Percentiles rank a stretch among this genome's conserved stretches.
Conservation (phyloP, 176 grass and related monocot genomes). For the Phoenix dactylifera region DNA sequence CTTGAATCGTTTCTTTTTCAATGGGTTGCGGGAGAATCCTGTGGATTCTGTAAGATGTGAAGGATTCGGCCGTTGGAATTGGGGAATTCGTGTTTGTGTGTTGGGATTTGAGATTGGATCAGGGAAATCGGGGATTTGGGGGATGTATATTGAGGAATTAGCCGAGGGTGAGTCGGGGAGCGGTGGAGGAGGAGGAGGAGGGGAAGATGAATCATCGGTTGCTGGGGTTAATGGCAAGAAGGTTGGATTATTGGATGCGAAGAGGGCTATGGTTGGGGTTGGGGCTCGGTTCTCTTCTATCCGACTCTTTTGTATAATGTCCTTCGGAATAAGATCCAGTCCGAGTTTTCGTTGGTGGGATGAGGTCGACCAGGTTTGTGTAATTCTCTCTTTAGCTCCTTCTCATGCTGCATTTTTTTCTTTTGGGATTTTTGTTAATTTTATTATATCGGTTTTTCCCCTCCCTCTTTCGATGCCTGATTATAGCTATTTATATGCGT, state of each 20-base stretch:
- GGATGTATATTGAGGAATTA: slow-evolving; percentile 77
- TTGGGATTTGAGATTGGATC: slow-evolving; percentile 1
- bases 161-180: slow-evolving; percentile 7
- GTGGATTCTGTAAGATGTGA: no score
- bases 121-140: background rate
- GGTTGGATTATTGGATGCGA: slow-evolving; percentile 36
- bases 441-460: background rate
- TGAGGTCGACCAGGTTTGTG: slow-evolving; percentile 68
- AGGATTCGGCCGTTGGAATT: no score
- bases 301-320: slow-evolving; percentile 91
- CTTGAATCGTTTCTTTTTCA: background rate
- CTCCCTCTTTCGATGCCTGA: no score
- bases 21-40: background rate
- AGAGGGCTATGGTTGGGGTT: slow-evolving; percentile 71
- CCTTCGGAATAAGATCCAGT: slow-evolving; percentile 55
- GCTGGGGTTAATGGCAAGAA: slow-evolving; percentile 7
- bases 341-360: slow-evolving; percentile 98
- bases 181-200: background rate
- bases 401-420: background rate
- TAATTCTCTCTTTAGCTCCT: background rate
- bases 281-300: slow-evolving; percentile 90
- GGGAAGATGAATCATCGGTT: slow-evolving; percentile 9
- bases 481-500: no score
- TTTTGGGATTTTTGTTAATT: background rate
- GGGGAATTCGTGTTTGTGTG: no score